Evolutionary conservation across 441 rosid species (phyloP), one percentile per base, ranked within the genome.

Genomic region (Sinapis alba): DNA sequence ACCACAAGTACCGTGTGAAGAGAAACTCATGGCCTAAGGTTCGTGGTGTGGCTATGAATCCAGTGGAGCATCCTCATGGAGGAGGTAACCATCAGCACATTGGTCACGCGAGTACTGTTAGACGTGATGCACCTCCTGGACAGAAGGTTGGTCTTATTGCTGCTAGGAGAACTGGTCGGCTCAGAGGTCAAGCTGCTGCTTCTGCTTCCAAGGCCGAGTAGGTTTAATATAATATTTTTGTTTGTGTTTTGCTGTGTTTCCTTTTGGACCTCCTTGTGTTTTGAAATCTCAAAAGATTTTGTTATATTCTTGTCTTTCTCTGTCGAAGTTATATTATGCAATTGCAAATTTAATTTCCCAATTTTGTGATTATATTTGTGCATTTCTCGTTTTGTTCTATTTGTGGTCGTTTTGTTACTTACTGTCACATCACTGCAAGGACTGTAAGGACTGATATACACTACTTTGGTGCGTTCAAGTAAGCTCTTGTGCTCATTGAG

Each of bases 1-100:
- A 84, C 76, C 97, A 90, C 85, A 90, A 92, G 71, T 92, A 73
- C 85, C 86, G 86, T 15, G 94, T 90, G 72, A 92, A 92, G 90
- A 88, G 97, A 75, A 92, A 92, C 87, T 87, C 92, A 81, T 92
- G 97, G 97, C 97, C 97, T 45, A 87, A 87, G 91, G 97, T 92
- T 1, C 91, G 97, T 77, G 96, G 97, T 86, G 96, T 92, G 80
- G 97, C 97, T 15, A 92, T 92, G 97, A 92, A 92, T 64, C 97
- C 96, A 1, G 97, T 92, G 0, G 97, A 92, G 90, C 97, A 92
- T 90, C 97, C 97, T 23, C 97, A 91, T 2, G 97, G 97, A 73
- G 97, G 97, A 74, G 97, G 97, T 84, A 91, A 91, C 84, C 97
- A 89, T 74, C 97, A 91, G 69, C 97, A 91, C 16, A 91, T 91